These are phyloP conservation scores for Trichoderma parareesei DNA, from an alignment of 495 filamentous ascomycete genomes.

Conservation along the genomic window DNA sequence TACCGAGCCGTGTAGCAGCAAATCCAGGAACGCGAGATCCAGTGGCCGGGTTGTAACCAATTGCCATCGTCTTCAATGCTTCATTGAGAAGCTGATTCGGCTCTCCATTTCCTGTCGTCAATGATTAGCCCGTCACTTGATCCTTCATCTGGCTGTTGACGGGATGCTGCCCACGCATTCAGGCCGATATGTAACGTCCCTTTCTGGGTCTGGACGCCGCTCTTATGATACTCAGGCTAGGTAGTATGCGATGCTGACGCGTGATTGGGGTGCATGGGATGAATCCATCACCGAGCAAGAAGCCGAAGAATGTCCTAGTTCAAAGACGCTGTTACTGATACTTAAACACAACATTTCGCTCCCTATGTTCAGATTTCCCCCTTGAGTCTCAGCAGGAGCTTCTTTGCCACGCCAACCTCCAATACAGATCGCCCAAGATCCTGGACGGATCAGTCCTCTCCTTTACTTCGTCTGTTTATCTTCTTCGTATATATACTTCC, in stretches of 20 bases:
- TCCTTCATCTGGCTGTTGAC: slow-evolving; percentile 1
- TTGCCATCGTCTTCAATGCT: neutral
- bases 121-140: neutral
- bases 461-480: neutral
- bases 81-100: slow-evolving; percentile 6
- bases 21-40: slow-evolving; percentile 6
- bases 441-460: slow-evolving; percentile 3
- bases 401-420: neutral
- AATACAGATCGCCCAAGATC: neutral
- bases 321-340: neutral
- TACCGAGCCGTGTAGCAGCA: slow-evolving; percentile 7
- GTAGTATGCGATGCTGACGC: neutral
- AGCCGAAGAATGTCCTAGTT: neutral
- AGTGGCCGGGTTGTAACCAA: neutral
- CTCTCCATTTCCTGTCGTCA: neutral
- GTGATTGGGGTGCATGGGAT: too few relatives aligned
- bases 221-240: neutral
- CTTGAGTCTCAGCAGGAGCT: neutral
- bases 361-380: neutral
- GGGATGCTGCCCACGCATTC: neutral
- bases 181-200: slow-evolving; percentile 5
- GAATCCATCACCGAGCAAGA: neutral
- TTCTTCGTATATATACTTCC: neutral
- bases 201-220: neutral
- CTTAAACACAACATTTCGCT: neutral